Evolutionary conservation across 352 stramenopile genomes (phyloP), one percentile per base, ranked within the genome.

Genomic region (Phytophthora fragariaefolia): DNA sequence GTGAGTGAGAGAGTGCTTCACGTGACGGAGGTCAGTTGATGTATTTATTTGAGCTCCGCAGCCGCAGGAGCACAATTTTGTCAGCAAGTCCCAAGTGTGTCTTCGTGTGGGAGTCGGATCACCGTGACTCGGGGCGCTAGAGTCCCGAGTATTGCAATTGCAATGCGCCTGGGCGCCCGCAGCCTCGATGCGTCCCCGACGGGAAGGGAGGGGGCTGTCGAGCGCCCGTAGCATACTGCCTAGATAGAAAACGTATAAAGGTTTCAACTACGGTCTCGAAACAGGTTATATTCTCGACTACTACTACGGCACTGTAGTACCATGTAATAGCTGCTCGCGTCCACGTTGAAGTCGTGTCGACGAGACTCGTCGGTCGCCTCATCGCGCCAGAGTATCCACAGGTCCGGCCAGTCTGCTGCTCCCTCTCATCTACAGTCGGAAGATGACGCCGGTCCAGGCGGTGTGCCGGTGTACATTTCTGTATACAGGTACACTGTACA

Each of bases 51-150:
- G 60, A 61, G 57, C 34, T 42, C 18, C 34, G 34, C 34, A 42
- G 17, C 34, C 34, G 30, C 30, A 66, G 58, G 50, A 73, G 65
- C 65, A 68, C 64, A 73, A 67, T 73, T 73, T 73, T 73, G 65
- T 63, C 64, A 73, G 26, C 58, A 68, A 47, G 42, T 58, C 57
- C 43, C 63, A 58, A 68, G 51, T 58, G 57, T 58, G 49, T 66
- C 63, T 71, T 70, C 63, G 63, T 66, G 49, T 52, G 63, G 62
- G 64, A 71, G 67, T 52, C 63, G 64, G 46, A 72, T 68, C 46
- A 65, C 63, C 58, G 58, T 52, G 50, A 72, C 64, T 72, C 45
- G 58, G 64, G 57, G 42, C 24, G 13, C 30, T 42, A 34, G 38
- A 15, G 48, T 30, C 22, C 49, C 40, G 64, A 72, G 64, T 72